Conservation (phyloP, 306 rosid species). For the Cicer yamashitae region DNA sequence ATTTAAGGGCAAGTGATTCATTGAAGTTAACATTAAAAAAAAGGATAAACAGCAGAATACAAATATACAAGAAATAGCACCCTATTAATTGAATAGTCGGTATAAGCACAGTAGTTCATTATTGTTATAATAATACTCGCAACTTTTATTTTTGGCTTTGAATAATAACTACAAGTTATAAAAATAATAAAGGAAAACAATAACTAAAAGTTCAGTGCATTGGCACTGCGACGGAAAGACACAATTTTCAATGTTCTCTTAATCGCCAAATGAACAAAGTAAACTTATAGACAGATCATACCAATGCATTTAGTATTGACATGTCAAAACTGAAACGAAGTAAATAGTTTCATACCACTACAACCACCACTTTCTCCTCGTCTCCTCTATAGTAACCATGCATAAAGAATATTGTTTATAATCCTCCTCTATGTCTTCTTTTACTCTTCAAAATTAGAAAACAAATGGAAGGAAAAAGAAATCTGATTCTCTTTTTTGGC, state of each 20-base stretch:
- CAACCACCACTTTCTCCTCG: constrained; percentile 18
- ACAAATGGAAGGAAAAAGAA: not conserved
- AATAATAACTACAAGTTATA: not conserved
- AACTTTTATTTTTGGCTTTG: not conserved
- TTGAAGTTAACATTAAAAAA: constrained; percentile 9
- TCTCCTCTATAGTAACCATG: constrained; percentile 16
- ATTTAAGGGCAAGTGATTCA: constrained; percentile 9
- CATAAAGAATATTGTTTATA: constrained; percentile 6
- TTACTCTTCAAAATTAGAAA: constrained; percentile 18
- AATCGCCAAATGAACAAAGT: constrained; percentile 16
- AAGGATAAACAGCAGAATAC: constrained; percentile 9
- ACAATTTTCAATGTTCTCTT: constrained; percentile 15
- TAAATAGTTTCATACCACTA: not conserved
- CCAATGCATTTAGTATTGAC: not conserved
- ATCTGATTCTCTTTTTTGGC: constrained; percentile 15
- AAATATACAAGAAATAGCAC: constrained; percentile 10
- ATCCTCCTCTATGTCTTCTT: constrained; percentile 5
- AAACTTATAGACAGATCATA: constrained; percentile 24
- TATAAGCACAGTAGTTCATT: not conserved
- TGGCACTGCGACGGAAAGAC: constrained; percentile 4
- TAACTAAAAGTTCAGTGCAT: constrained; percentile 7
- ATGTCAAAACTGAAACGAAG: constrained; percentile 9
- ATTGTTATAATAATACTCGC: not conserved
- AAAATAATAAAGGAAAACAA: constrained; percentile 13
- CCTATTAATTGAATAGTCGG: not conserved